A percentile compares a stretch with the other conserved stretches of the same genome.
phyloP scores from a whole-genome alignment of 768 basidiomycete genomes.

The Myochromella boudieri region DNA sequence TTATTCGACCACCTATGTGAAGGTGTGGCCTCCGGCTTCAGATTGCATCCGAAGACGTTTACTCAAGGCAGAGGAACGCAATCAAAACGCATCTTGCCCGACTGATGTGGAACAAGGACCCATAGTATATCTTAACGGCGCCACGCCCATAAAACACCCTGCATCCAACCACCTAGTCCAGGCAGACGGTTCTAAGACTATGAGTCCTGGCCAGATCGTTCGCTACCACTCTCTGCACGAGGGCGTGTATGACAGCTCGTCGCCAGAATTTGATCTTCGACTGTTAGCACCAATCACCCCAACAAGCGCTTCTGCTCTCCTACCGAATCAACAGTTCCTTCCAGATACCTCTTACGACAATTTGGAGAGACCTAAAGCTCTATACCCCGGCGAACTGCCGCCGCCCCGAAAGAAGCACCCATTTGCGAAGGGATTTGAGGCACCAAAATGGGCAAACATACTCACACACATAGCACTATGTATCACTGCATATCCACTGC shows the following conservation, averaged over 20 bases:
- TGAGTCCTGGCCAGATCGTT: constrained; percentile 2
- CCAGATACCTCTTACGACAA: not conserved
- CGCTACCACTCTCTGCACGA: constrained; percentile 12
- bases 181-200: too few species aligned
- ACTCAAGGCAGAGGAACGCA: too few species aligned
- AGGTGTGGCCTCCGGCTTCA: too few species aligned
- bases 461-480: constrained; percentile 31
- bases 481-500: constrained; percentile 31
- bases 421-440: constrained; percentile 29
- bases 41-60: too few species aligned
- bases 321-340: not conserved
- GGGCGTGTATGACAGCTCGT: constrained; percentile 7
- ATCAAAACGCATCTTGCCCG: too few species aligned
- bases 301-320: not conserved
- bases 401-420: constrained; percentile 21
- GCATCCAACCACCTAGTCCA: not conserved
- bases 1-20: too few species aligned
- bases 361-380: constrained; percentile 2
- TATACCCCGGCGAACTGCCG: constrained; percentile 12
- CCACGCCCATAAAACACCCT: too few species aligned
- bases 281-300: not conserved
- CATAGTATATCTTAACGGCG: too few species aligned
- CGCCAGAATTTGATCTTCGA: constrained; percentile 15
- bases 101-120: too few species aligned
- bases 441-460: constrained; percentile 31